phyloP scores from a whole-genome alignment of 2,329 filamentous ascomycete species.

The Colletotrichum phormii region DNA sequence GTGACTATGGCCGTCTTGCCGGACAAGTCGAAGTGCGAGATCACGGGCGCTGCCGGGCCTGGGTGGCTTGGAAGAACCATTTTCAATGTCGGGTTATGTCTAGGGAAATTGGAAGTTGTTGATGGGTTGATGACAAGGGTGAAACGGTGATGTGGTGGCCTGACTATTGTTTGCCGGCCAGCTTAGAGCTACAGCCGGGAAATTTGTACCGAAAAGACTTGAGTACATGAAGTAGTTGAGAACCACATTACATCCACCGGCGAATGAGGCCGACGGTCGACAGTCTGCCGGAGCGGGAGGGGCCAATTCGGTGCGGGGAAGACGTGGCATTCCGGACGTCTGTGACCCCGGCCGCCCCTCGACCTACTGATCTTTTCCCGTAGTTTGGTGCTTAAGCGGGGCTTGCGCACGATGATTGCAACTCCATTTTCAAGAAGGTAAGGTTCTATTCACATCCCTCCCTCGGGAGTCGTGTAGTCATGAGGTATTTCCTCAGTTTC shows the following conservation, averaged over 20 bases:
- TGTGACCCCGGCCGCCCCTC: conserved; percentile 11
- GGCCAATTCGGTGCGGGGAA: conserved; percentile 23
- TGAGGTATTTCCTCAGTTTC: too few species aligned
- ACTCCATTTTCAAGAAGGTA: too few species aligned
- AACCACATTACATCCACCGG: neutral
- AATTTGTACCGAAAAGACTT: conserved; percentile 19
- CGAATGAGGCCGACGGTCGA: conserved; percentile 20
- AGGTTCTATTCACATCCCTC: too few species aligned
- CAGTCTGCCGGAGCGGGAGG: conserved; percentile 15
- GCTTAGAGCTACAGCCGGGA: conserved; percentile 3
- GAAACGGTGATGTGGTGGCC: neutral
- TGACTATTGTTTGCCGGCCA: neutral
- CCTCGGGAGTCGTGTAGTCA: too few species aligned
- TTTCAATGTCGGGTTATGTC: neutral
- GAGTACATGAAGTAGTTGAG: neutral
- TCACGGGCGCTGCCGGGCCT: conserved; percentile 21
- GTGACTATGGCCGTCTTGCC: conserved; percentile 33
- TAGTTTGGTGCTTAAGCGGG: too few species aligned
- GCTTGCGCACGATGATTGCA: too few species aligned
- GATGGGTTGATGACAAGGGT: neutral
- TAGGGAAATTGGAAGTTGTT: neutral
- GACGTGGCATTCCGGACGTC: conserved; percentile 8
- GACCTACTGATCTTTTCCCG: too few species aligned
- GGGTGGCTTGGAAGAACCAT: conserved; percentile 33
- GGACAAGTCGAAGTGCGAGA: conserved; percentile 34